Evolutionary conservation across 805 yeast species (phyloP), one percentile per base, ranked within the genome.

Genomic region (Yamadazyma nakazawae): DNA sequence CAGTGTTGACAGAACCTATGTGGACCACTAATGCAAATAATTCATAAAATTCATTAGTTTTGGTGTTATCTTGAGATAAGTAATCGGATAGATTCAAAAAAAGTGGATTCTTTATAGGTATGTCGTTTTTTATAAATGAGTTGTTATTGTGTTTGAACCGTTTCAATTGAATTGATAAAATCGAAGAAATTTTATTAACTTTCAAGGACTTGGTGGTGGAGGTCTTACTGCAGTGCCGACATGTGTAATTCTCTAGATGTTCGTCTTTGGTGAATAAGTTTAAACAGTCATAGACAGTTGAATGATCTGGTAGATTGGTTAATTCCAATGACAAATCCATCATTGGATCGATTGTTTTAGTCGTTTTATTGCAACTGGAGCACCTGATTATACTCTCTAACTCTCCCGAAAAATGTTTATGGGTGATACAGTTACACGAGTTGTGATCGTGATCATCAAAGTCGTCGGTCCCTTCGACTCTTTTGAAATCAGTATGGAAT

Each of bases 1-100:
- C 99, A 1, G 97, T 94, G 61, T 89, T 89, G 6, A 92, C 94
- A 16, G 92, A 83, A 1, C 99, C 99, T 30, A 82, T 82, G 63
- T 94, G 99, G 56, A 89, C 82, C 9, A 94, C 85, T 28, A 91
- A 80, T 1, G 92, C 96, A 65, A 83, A 89, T 36, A 94, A 74
- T 64, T 92, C 97, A 64, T 86, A 92, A 1, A 81, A 65, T 18
- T 40, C 34, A 30, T 43, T 37, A 16, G 21, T 28, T 10, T 59
- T 48, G 17, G 62, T 70, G 59, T 84, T 88, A 25, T 80, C 59
- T 31, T 35, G 34, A 16, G 46, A 36, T 18, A 64, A 72, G 60
- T 86, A 92, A 28, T 80, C 78, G 7, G 80, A 66, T 79, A 94
- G 72, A 60, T 92, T 83, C 43, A 94, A 66, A 56, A 80, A 81